phyloP scores from a whole-genome alignment of 1,284 basidiomycete genomes.

The Pseudomicrostroma phylloplanum region DNA sequence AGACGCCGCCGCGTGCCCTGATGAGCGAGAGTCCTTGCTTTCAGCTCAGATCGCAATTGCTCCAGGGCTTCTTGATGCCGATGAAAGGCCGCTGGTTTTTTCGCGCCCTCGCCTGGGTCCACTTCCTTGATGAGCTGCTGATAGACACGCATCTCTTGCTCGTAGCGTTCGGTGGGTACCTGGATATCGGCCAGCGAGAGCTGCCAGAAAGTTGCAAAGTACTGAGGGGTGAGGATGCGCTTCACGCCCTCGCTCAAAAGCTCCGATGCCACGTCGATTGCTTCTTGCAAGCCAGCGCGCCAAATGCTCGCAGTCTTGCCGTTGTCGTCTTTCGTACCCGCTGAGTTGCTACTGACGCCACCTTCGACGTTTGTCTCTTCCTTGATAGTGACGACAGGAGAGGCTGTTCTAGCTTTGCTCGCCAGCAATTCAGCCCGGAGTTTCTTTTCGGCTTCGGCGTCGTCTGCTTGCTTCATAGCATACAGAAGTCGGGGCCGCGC shows the following conservation, averaged over 20 bases:
- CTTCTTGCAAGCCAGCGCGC: slow-evolving; percentile 38
- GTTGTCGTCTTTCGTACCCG: slow-evolving; percentile 5
- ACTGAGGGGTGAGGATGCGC: slow-evolving; percentile 30
- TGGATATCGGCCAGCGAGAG: slow-evolving; percentile 40
- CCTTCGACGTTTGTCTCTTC: background rate
- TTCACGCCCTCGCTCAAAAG: slow-evolving; percentile 28
- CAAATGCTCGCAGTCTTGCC: slow-evolving; percentile 20
- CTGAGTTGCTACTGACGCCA: background rate
- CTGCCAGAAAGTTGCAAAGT: slow-evolving; percentile 50
- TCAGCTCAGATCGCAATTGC: slow-evolving; percentile 59
- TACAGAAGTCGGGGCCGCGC: slow-evolving; percentile 22
- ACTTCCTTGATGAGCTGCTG: slow-evolving; percentile 21
- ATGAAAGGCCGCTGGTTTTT: slow-evolving; percentile 30
- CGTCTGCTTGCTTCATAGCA: slow-evolving; percentile 10
- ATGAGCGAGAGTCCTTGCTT: slow-evolving; percentile 67
- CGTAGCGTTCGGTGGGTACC: slow-evolving; percentile 49
- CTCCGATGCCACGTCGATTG: slow-evolving; percentile 25
- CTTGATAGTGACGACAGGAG: background rate
- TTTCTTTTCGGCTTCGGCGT: slow-evolving; percentile 23
- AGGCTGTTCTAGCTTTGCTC: slow-evolving; percentile 21
- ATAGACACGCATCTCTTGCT: slow-evolving; percentile 39
- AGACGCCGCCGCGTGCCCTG: slow-evolving; percentile 70
- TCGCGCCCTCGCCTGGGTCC: slow-evolving; percentile 22
- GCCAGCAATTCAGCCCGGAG: slow-evolving; percentile 31
- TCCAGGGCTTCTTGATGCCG: slow-evolving; percentile 39